These are phyloP conservation scores for Phaeosphaeria sp. DNA, from an alignment of 2,329 filamentous ascomycete genomes.

Conservation along the genomic window DNA sequence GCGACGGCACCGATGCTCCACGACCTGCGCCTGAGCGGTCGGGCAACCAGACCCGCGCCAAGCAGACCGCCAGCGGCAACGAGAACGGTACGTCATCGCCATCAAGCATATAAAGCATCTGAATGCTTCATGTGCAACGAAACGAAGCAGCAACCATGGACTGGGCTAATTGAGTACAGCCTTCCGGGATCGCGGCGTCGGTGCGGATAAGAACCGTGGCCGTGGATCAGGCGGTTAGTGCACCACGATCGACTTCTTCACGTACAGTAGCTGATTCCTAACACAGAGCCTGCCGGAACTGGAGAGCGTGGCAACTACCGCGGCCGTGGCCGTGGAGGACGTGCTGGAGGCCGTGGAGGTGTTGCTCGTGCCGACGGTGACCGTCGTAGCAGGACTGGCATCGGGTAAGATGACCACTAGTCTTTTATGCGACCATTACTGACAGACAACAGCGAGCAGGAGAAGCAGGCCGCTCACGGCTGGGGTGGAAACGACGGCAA, in stretches of 20 bases:
- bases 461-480: conserved; percentile 86
- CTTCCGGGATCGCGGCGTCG: conserved; percentile 87
- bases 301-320: conserved; percentile 36
- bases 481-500: conserved; percentile 86
- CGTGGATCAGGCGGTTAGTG: conserved; percentile 56
- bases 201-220: conserved; percentile 80
- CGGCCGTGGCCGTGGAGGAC: conserved; percentile 58
- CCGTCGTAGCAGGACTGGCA: conserved; percentile 67
- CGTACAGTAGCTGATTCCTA: conserved; percentile 12
- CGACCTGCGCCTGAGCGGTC: conserved; percentile 47
- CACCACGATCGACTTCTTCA: neutral
- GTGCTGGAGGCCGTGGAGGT: conserved; percentile 55
- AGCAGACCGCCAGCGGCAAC: conserved; percentile 70
- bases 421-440: conserved; percentile 10
- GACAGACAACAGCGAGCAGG: conserved; percentile 66
- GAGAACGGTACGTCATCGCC: conserved; percentile 77
- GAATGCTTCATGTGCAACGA: neutral
- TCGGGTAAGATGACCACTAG: conserved; percentile 57
- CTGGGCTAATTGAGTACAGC: conserved; percentile 59
- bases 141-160: neutral
- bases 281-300: conserved; percentile 24
- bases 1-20: conserved; percentile 79
- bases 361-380: conserved; percentile 60
- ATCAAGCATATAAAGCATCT: neutral
- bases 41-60: conserved; percentile 35